These are phyloP conservation scores for Rhodotorula sp. DNA, from an alignment of 1,284 basidiomycete species.

Conservation along the genomic window DNA sequence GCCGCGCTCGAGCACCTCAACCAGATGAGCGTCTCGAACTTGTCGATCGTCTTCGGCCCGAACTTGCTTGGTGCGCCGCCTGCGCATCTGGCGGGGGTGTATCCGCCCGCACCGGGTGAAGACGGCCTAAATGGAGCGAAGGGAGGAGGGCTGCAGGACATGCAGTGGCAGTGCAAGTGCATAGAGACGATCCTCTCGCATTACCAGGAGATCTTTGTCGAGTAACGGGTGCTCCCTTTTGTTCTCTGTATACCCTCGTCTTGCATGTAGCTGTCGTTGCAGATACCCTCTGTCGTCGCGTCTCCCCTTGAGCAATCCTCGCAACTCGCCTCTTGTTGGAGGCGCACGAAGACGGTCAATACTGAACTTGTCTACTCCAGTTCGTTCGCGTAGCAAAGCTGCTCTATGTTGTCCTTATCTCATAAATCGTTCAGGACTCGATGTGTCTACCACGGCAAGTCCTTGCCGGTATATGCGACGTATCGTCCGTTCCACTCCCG, in stretches of 20 bases:
- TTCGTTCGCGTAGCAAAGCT: background rate
- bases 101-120: constrained; percentile 7
- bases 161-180: constrained; percentile 70
- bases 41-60: constrained; percentile 96
- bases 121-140: constrained; percentile 2
- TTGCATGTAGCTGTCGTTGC: too few species aligned
- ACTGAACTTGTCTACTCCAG: background rate
- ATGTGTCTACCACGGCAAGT: constrained; percentile 16
- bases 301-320: too few species aligned
- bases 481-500: constrained; percentile 26
- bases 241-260: background rate
- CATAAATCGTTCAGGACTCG: too few species aligned
- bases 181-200: constrained; percentile 83
- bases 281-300: too few species aligned
- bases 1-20: constrained; percentile 70
- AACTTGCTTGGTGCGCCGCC: constrained; percentile 73
- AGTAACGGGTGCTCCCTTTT: constrained; percentile 44
- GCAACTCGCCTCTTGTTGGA: too few species aligned
- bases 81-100: constrained; percentile 38
- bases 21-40: constrained; percentile 89
- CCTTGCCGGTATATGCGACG: constrained; percentile 16
- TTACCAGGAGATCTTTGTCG: constrained; percentile 80
- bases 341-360: too few species aligned
- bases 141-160: constrained; percentile 54
- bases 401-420: too few species aligned